Percentiles rank a stretch among this genome's conserved stretches.
Evolutionary conservation across 495 filamentous ascomycete species (phyloP).

Genomic region (Podospora didyma): DNA sequence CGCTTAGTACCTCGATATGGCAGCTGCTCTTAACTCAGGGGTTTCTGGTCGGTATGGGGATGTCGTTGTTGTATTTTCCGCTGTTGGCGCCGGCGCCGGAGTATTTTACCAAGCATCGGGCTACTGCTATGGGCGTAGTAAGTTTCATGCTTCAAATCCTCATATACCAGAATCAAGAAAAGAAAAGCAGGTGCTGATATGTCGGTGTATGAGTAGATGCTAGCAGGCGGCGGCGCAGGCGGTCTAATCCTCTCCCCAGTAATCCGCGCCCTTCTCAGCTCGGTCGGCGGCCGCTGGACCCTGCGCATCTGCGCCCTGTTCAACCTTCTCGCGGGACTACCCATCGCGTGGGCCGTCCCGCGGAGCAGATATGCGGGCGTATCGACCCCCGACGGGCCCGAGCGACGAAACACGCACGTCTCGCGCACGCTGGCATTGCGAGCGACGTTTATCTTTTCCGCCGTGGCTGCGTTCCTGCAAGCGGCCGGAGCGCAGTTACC

Average conservation of each 20-base stretch:
- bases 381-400: constrained; percentile 9
- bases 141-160: neutral
- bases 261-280: constrained; percentile 44
- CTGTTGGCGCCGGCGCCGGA: constrained; percentile 43
- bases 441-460: constrained; percentile 40
- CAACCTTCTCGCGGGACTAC: constrained; percentile 40
- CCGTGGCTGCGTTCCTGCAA: constrained; percentile 42
- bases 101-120: constrained; percentile 46
- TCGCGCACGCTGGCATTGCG: constrained; percentile 34
- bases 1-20: constrained; percentile 34
- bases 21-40: constrained; percentile 49
- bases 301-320: constrained; percentile 46
- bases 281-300: constrained; percentile 51
- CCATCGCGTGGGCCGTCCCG: constrained; percentile 43
- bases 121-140: constrained; percentile 45
- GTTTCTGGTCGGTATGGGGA: constrained; percentile 43
- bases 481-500: constrained; percentile 41
- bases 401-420: constrained; percentile 36
- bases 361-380: constrained; percentile 29
- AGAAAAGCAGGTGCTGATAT: no score
- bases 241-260: constrained; percentile 44
- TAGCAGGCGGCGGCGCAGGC: constrained; percentile 40
- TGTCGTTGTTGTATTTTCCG: constrained; percentile 48
- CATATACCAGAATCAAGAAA: no score
- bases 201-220: constrained; percentile 20